Conservation (phyloP, 495 filamentous ascomycete genomes). For the Evansstolkia leycettana region DNA sequence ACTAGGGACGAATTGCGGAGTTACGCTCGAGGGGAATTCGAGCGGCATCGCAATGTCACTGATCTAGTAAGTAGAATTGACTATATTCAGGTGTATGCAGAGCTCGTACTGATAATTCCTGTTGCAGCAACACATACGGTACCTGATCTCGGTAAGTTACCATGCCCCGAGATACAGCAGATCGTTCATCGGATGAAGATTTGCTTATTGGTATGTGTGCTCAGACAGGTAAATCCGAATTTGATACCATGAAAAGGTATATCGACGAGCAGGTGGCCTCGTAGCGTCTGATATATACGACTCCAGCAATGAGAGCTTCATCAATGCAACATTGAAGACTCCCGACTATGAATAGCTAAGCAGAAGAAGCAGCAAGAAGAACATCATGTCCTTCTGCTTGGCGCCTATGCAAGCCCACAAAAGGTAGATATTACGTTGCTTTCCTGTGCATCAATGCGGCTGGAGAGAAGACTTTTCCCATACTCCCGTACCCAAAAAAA, state of each 20-base stretch:
- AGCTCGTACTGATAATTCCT: constrained; percentile 8
- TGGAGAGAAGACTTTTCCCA: neutral
- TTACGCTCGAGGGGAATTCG: constrained; percentile 68
- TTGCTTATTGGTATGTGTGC: constrained; percentile 5
- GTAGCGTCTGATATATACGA: neutral
- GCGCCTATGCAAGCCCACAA: too few relatives aligned
- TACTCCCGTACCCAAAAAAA: neutral
- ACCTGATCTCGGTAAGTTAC: constrained; percentile 39
- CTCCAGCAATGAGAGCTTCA: too few relatives aligned
- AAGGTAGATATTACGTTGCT: too few relatives aligned
- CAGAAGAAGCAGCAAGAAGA: too few relatives aligned
- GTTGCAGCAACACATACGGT: constrained; percentile 41
- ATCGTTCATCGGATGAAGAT: neutral
- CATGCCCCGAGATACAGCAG: neutral
- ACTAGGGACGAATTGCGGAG: constrained; percentile 52
- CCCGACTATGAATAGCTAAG: too few relatives aligned
- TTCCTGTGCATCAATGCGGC: too few relatives aligned
- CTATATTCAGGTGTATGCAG: neutral
- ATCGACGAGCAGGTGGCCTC: constrained; percentile 32
- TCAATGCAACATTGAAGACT: too few relatives aligned
- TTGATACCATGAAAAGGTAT: constrained; percentile 45
- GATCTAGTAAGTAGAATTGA: constrained; percentile 44
- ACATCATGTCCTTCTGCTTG: too few relatives aligned
- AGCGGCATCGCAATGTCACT: constrained; percentile 54
- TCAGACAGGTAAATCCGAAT: constrained; percentile 47